Conservation (phyloP, 2,329 filamentous ascomycete genomes). For the Trichoderma cornu-damae region DNA sequence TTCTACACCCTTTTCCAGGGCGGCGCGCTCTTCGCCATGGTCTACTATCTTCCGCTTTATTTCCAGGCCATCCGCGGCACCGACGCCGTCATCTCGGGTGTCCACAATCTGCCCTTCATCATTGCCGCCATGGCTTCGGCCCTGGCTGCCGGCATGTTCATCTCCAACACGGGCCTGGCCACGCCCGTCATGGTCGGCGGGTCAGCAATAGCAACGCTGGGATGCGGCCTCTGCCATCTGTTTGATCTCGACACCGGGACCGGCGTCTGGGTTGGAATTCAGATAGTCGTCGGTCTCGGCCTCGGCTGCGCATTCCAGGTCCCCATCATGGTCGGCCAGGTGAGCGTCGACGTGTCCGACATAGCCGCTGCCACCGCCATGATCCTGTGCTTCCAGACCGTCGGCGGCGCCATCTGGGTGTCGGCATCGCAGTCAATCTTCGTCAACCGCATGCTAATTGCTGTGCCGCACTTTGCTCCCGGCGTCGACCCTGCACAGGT, state of each 20-base stretch:
- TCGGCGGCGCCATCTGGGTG: conserved; percentile 1
- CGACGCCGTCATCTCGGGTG: conserved; percentile 31
- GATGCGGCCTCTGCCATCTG: conserved; percentile 39
- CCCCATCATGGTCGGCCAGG: conserved; percentile 40
- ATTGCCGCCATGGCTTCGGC: conserved; percentile 18
- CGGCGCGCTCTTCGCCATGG: conserved; percentile 34
- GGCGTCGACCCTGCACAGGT: neutral
- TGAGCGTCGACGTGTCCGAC: conserved; percentile 9
- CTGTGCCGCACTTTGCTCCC: neutral
- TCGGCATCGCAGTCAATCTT: conserved; percentile 1
- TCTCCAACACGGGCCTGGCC: conserved; percentile 35
- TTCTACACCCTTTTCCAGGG: conserved; percentile 35
- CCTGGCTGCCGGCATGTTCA: conserved; percentile 24
- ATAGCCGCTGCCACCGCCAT: conserved; percentile 4
- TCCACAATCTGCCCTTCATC: conserved; percentile 38
- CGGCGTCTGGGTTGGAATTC: conserved; percentile 26
- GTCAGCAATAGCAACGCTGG: conserved; percentile 29
- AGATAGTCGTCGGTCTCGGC: conserved; percentile 41
- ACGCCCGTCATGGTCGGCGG: conserved; percentile 34
- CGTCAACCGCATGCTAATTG: neutral
- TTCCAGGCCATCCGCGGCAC: conserved; percentile 33
- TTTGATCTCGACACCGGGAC: conserved; percentile 21
- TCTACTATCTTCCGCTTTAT: conserved; percentile 41
- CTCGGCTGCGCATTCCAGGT: conserved; percentile 41
- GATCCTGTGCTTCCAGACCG: neutral